Percentiles rank a stretch among this genome's conserved stretches.
Conservation (phyloP, 176 grass and related monocot genomes). For the Saccharum officinarum region DNA sequence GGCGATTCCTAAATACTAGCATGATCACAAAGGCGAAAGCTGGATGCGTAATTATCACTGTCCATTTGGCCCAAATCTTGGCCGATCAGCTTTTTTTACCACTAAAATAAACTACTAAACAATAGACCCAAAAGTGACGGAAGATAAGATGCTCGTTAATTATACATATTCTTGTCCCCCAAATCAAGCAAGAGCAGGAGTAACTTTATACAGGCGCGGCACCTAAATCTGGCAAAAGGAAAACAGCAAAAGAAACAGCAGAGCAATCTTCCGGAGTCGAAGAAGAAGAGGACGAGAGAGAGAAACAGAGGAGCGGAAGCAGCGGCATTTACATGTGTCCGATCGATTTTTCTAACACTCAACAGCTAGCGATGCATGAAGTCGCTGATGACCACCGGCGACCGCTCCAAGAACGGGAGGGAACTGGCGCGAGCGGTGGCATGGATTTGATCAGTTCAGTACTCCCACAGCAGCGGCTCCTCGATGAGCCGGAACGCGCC, state of each 20-base stretch:
- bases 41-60: constrained; percentile 2
- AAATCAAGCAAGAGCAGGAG: constrained; percentile 41
- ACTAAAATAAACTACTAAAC: background rate
- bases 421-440: background rate
- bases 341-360: constrained; percentile 8
- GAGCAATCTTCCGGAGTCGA: background rate
- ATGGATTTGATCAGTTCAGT: constrained; percentile 48
- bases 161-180: constrained; percentile 65
- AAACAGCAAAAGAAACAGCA: background rate
- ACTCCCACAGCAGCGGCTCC: constrained; percentile 79
- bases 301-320: background rate
- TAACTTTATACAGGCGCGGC: constrained; percentile 36
- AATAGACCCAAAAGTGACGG: background rate
- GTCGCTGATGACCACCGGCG: background rate
- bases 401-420: background rate
- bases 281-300: background rate
- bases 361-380: background rate
- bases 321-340: constrained; percentile 34
- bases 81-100: constrained; percentile 36
- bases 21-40: background rate
- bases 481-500: constrained; percentile 64
- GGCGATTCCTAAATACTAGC: too few species aligned
- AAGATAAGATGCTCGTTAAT: constrained; percentile 53
- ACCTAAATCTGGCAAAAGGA: constrained; percentile 25
- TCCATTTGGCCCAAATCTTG: constrained; percentile 35